Conservation (phyloP, 495 filamentous ascomycete genomes). For the Bathelium albidoporum region DNA sequence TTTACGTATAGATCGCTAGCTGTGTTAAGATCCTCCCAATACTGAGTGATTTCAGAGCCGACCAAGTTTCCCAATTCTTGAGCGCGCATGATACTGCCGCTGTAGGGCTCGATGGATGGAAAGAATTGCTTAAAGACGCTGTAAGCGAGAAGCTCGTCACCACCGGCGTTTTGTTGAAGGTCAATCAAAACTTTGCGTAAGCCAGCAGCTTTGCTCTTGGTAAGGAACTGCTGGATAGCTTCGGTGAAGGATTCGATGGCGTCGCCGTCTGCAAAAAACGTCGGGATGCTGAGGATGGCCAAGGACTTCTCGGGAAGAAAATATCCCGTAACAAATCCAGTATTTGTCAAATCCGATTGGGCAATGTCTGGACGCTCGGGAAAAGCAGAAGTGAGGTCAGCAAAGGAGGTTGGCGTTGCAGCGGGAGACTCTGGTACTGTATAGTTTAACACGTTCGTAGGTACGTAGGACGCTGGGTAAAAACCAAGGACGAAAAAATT, state of each 20-base stretch:
- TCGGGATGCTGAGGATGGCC: conserved; percentile 42
- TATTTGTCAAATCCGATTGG: not conserved
- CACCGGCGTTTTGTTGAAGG: conserved; percentile 42
- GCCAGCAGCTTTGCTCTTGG: conserved; percentile 26
- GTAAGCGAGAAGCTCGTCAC: conserved; percentile 32
- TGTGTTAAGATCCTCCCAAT: conserved; percentile 17
- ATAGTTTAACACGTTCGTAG: not conserved
- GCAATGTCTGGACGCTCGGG: not conserved
- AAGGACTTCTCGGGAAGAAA: conserved; percentile 27
- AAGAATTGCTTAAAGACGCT: conserved; percentile 44
- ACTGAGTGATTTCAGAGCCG: conserved; percentile 33
- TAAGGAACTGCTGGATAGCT: conserved; percentile 36
- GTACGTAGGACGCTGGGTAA: conserved; percentile 11
- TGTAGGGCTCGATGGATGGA: conserved; percentile 36
- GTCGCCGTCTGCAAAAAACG: conserved; percentile 31
- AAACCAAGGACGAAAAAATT: conserved; percentile 38
- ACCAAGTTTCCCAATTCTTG: conserved; percentile 32
- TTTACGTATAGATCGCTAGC: not conserved
- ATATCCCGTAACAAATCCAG: conserved; percentile 31
- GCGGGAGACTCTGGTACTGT: not conserved
- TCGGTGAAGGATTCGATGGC: conserved; percentile 27
- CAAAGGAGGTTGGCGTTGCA: not conserved
- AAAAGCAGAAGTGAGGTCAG: not conserved
- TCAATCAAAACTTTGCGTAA: conserved; percentile 43
- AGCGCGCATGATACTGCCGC: conserved; percentile 35